phyloP scores from a whole-genome alignment of 176 grass and related monocot genomes.

The Eremochloa ophiuroides region DNA sequence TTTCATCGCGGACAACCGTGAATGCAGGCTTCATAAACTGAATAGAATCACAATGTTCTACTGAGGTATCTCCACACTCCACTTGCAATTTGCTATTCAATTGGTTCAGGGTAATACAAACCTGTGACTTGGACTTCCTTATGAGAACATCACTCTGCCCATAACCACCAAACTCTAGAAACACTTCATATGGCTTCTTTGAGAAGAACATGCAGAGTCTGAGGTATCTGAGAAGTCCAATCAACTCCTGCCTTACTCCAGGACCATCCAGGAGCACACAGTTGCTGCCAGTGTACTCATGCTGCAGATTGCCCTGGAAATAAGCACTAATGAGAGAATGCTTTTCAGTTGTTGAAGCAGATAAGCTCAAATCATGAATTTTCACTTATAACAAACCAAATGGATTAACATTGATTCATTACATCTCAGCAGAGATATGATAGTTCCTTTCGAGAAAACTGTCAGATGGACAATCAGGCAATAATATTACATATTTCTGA shows the following conservation, averaged over 20 bases:
- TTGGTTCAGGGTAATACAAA: neutral
- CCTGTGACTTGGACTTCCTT: conserved; percentile 61
- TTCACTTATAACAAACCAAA: neutral
- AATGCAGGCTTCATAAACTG: conserved; percentile 87
- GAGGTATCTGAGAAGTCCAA: conserved; percentile 50
- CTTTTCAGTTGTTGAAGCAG: neutral
- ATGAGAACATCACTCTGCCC: conserved; percentile 49
- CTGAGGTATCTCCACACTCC: neutral
- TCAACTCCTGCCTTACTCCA: conserved; percentile 52
- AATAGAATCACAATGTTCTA: neutral
- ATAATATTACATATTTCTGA: neutral
- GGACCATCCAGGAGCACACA: conserved; percentile 47
- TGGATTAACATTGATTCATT: neutral
- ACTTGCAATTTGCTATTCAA: neutral
- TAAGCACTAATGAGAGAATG: neutral
- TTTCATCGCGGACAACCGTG: conserved; percentile 49
- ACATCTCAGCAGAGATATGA: neutral
- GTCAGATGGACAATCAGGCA: neutral
- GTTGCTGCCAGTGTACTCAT: conserved; percentile 44
- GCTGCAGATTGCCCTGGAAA: conserved; percentile 59
- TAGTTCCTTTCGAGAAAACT: too few relatives aligned
- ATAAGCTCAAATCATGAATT: neutral
- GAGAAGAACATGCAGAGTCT: conserved; percentile 71
- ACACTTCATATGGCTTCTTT: conserved; percentile 67
- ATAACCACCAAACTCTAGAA: conserved; percentile 58